Evolutionary conservation across 2,329 filamentous ascomycete species (phyloP).

Genomic region (Cladophialophora chaetospira): DNA sequence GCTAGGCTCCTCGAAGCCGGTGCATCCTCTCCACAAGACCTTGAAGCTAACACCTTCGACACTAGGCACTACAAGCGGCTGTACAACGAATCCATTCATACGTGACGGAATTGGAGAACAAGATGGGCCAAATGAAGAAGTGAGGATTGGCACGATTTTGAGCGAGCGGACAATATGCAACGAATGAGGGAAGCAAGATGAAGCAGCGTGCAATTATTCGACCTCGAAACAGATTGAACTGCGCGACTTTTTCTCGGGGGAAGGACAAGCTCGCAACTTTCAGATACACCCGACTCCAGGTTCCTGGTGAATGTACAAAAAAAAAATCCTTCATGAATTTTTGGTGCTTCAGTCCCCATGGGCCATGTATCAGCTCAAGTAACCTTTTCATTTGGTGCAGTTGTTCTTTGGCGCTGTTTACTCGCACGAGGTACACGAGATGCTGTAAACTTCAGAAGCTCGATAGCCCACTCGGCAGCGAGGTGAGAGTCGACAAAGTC

Average conservation of each 20-base stretch:
- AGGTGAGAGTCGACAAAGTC: no score
- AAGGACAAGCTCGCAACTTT: slow-evolving; percentile 3
- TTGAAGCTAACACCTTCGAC: slow-evolving; percentile 21
- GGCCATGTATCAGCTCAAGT: not conserved
- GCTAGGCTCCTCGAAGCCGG: not conserved
- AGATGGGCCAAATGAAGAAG: slow-evolving; percentile 58
- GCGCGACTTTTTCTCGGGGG: not conserved
- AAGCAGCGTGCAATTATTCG: not conserved
- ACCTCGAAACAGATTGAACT: not conserved
- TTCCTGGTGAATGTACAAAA: slow-evolving; percentile 8
- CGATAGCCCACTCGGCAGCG: no score
- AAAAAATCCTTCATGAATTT: not conserved
- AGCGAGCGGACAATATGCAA: not conserved
- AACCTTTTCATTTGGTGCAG: no score
- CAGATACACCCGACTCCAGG: not conserved
- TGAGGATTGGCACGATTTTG: slow-evolving; percentile 4
- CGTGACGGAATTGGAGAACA: slow-evolving; percentile 78
- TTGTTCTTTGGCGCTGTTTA: no score
- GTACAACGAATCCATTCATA: slow-evolving; percentile 85
- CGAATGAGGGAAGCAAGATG: not conserved
- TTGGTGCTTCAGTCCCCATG: not conserved
- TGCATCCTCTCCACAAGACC: not conserved
- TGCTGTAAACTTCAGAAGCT: no score
- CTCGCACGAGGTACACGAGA: no score
- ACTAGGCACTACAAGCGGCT: slow-evolving; percentile 79